Conservation (phyloP, 1,284 basidiomycete genomes). For the Cutaneotrichosporon spelunceum region DNA sequence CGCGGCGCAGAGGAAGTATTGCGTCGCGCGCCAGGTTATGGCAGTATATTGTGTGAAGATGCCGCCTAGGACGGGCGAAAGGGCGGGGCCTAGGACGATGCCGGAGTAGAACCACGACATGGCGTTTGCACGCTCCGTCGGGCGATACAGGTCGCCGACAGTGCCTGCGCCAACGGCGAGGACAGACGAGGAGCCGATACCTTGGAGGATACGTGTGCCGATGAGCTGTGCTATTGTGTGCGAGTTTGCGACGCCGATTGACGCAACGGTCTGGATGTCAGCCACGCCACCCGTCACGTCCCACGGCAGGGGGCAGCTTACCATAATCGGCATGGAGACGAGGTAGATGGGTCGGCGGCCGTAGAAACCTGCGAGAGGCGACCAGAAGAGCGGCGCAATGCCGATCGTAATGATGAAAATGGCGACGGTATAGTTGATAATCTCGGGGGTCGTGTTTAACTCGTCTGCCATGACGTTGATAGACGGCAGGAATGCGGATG, state of each 20-base stretch:
- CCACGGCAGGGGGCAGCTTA: slow-evolving; percentile 21
- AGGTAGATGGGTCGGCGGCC: slow-evolving; percentile 64
- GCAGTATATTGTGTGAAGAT: slow-evolving; percentile 51
- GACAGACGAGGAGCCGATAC: slow-evolving; percentile 55
- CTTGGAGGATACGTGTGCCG: slow-evolving; percentile 63
- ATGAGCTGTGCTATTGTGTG: slow-evolving; percentile 57
- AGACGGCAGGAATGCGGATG: slow-evolving; percentile 65
- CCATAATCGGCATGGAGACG: slow-evolving; percentile 60
- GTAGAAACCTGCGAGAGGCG: slow-evolving; percentile 58
- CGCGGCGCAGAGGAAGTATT: slow-evolving; percentile 55
- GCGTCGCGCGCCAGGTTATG: slow-evolving; percentile 64
- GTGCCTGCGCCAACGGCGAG: slow-evolving; percentile 62
- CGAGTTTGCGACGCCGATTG: slow-evolving; percentile 59
- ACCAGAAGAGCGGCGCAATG: slow-evolving; percentile 56
- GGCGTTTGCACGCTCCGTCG: slow-evolving; percentile 62
- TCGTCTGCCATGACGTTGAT: slow-evolving; percentile 66
- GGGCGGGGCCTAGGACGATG: slow-evolving; percentile 51
- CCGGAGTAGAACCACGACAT: slow-evolving; percentile 63
- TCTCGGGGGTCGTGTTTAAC: slow-evolving; percentile 57
- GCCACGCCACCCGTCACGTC: too few relatives aligned
- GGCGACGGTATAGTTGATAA: slow-evolving; percentile 59
- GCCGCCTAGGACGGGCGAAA: slow-evolving; percentile 49
- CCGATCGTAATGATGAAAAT: slow-evolving; percentile 53
- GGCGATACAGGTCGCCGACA: slow-evolving; percentile 63
- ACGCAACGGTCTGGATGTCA: slow-evolving; percentile 52